phyloP scores from a whole-genome alignment of 176 grass and related monocot species.

The Juncus inflexus region DNA sequence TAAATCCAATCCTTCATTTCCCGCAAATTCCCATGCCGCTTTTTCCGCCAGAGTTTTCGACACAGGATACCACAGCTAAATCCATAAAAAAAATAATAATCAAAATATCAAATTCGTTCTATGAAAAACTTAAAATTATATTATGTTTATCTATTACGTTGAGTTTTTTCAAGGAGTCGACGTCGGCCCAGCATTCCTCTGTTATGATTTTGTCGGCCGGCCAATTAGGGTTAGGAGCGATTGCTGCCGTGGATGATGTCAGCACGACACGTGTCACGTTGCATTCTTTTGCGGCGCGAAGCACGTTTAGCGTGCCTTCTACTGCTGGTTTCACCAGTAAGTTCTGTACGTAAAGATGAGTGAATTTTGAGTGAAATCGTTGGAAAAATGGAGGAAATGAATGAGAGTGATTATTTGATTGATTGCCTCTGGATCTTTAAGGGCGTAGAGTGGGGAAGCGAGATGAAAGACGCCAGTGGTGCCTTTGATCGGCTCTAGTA shows the following conservation, averaged over 20 bases:
- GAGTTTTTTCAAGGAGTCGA: slow-evolving; percentile 40
- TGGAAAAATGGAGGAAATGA: background rate
- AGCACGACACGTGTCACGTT: slow-evolving; percentile 36
- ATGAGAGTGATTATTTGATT: background rate
- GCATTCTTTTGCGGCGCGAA: slow-evolving; percentile 33
- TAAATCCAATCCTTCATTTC: slow-evolving; percentile 33
- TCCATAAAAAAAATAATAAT: background rate
- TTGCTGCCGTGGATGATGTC: slow-evolving; percentile 40
- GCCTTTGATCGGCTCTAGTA: slow-evolving; percentile 37
- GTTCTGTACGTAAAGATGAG: slow-evolving; percentile 22
- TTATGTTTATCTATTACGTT: slow-evolving; percentile 21
- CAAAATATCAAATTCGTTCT: background rate
- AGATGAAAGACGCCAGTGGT: slow-evolving; percentile 55
- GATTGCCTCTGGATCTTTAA: slow-evolving; percentile 45
- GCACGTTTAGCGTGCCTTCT: slow-evolving; percentile 53
- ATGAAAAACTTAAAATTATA: background rate
- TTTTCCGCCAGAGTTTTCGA: slow-evolving; percentile 61
- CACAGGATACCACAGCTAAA: slow-evolving; percentile 47
- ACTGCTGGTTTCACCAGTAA: slow-evolving; percentile 45
- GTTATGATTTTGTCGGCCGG: slow-evolving; percentile 35
- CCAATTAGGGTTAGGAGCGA: slow-evolving; percentile 43
- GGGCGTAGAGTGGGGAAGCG: slow-evolving; percentile 31
- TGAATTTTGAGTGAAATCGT: background rate
- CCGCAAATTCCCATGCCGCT: slow-evolving; percentile 48
- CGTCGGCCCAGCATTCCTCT: slow-evolving; percentile 52